A percentile compares a stretch with the other conserved stretches of the same genome.
Conservation (phyloP, 2,329 filamentous ascomycete genomes). For the Hansfordia pulvinata region DNA sequence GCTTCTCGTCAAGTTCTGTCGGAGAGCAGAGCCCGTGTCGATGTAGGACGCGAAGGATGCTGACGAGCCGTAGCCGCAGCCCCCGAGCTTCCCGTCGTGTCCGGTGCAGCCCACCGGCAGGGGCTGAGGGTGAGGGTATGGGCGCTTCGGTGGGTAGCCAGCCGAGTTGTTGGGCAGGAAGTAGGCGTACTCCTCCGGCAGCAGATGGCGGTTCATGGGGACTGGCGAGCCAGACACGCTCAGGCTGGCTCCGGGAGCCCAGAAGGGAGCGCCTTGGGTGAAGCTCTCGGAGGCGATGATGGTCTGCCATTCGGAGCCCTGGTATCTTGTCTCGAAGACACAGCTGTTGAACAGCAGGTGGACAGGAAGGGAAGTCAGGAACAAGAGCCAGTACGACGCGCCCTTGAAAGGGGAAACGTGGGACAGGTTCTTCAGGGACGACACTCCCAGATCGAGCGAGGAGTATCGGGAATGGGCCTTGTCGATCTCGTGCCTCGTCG, state of each 20-base stretch:
- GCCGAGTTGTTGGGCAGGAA: too few relatives aligned
- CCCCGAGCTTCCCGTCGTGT: too few relatives aligned
- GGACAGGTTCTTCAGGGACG: slow-evolving; percentile 21
- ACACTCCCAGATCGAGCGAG: slow-evolving; percentile 27
- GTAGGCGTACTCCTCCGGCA: too few relatives aligned
- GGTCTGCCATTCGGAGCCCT: background rate
- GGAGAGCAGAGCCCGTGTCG: too few relatives aligned
- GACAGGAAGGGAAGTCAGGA: slow-evolving; percentile 4
- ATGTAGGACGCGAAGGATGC: too few relatives aligned
- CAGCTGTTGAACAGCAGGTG: slow-evolving; percentile 4
- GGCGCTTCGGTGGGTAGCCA: too few relatives aligned
- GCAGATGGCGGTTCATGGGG: too few relatives aligned
- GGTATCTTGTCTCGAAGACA: slow-evolving; percentile 2
- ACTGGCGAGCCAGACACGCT: too few relatives aligned
- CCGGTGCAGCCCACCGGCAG: too few relatives aligned
- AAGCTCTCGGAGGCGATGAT: slow-evolving; percentile 4
- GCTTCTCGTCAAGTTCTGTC: too few relatives aligned
- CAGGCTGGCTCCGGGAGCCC: slow-evolving; percentile 2
- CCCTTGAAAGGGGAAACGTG: slow-evolving; percentile 1
- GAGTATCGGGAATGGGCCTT: slow-evolving; percentile 22
- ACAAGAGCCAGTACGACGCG: slow-evolving; percentile 1
- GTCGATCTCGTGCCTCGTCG: slow-evolving; percentile 13
- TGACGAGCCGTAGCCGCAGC: too few relatives aligned
- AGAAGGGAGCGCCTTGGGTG: slow-evolving; percentile 1
- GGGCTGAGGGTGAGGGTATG: too few relatives aligned